phyloP scores from a whole-genome alignment of 371 early-diverging fungal species.

The Nematocida sp. region DNA sequence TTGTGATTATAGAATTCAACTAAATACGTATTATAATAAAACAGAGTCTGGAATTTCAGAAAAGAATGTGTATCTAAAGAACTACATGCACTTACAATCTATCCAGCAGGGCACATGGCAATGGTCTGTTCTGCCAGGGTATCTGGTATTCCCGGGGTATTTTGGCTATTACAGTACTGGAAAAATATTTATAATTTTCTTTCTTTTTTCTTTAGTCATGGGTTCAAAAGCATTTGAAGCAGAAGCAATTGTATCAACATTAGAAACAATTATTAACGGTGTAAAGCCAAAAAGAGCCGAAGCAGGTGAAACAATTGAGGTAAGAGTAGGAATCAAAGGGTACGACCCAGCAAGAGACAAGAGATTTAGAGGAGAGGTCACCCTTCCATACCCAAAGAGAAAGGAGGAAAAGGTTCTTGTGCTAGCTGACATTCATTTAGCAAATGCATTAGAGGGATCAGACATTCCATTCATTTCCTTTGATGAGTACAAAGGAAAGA shows the following conservation, averaged over 20 bases:
- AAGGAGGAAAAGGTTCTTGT: conserved; percentile 86
- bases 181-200: conserved; percentile 48
- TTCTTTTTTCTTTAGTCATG: conserved; percentile 52
- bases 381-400: conserved; percentile 83
- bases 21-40: too few relatives aligned
- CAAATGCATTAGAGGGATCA: conserved; percentile 76
- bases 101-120: too few relatives aligned
- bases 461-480: conserved; percentile 84
- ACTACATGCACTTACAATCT: too few relatives aligned
- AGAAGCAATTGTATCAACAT: conserved; percentile 46
- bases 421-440: conserved; percentile 91
- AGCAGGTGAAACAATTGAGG: conserved; percentile 81
- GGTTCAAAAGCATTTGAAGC: conserved; percentile 53
- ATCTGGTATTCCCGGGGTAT: too few relatives aligned
- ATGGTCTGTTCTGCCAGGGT: too few relatives aligned
- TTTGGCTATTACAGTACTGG: background rate
- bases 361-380: conserved; percentile 93
- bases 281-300: conserved; percentile 51
- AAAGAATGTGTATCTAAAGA: too few relatives aligned
- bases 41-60: too few relatives aligned
- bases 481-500: conserved; percentile 89
- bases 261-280: conserved; percentile 51
- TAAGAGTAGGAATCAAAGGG: conserved; percentile 95
- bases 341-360: conserved; percentile 98
- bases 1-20: too few relatives aligned